Percentiles rank a stretch among this genome's conserved stretches.
These are phyloP conservation scores for Ceratonia siliqua DNA, from an alignment of 306 rosid species.

Conservation along the genomic window DNA sequence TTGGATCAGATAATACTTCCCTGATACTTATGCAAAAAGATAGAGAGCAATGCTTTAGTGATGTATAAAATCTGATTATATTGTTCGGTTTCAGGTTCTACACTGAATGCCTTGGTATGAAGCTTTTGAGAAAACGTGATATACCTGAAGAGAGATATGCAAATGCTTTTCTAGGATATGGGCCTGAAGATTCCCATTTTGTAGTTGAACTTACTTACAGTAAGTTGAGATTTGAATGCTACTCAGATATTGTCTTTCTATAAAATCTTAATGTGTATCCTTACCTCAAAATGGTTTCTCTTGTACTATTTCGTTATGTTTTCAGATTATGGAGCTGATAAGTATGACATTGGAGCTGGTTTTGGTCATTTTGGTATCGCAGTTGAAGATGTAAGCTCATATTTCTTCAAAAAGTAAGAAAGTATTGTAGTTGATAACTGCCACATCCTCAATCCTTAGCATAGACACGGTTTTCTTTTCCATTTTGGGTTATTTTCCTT, in stretches of 20 bases:
- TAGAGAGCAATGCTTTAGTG: not conserved
- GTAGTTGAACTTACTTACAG: slow-evolving; percentile 89
- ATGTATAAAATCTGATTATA: not conserved
- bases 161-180: slow-evolving; percentile 93
- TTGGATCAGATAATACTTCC: not conserved
- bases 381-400: slow-evolving; percentile 81
- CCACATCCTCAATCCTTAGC: not conserved
- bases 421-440: not conserved
- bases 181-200: slow-evolving; percentile 87
- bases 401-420: slow-evolving; percentile 3
- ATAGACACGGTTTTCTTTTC: not conserved
- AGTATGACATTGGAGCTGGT: slow-evolving; percentile 79
- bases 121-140: slow-evolving; percentile 83
- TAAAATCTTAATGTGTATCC: not conserved
- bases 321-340: slow-evolving; percentile 86
- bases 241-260: not conserved
- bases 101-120: slow-evolving; percentile 65
- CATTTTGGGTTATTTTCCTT: not conserved
- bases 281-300: not conserved
- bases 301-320: slow-evolving; percentile 18
- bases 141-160: slow-evolving; percentile 88
- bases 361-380: slow-evolving; percentile 87
- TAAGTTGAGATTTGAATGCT: slow-evolving; percentile 42
- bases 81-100: not conserved
- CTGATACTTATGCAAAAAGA: not conserved